phyloP scores from a whole-genome alignment of 2,329 filamentous ascomycete species.

The Sclerotinia spermophila region DNA sequence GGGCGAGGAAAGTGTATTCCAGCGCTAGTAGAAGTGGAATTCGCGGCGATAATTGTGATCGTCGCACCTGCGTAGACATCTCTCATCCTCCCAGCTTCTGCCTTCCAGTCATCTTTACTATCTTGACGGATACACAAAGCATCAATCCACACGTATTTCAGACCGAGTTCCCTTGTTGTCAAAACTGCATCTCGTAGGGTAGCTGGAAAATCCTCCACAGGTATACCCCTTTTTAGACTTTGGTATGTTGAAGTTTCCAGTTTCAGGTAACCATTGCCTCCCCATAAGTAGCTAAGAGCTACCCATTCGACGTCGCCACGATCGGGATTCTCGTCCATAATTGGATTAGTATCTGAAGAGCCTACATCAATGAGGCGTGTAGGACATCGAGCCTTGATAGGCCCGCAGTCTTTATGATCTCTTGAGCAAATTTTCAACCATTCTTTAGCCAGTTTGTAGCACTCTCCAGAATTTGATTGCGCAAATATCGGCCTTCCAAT shows the following conservation, averaged over 20 bases:
- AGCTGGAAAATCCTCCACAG: conserved; percentile 3
- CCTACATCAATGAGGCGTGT: conserved; percentile 16
- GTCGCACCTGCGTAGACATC: conserved; percentile 14
- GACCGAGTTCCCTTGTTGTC: background rate
- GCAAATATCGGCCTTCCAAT: conserved; percentile 14
- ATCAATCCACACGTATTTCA: conserved; percentile 19
- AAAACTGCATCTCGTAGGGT: conserved; percentile 11
- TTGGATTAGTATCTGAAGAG: background rate
- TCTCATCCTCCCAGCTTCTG: conserved; percentile 11
- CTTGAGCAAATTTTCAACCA: conserved; percentile 13
- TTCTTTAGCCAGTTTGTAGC: conserved; percentile 14
- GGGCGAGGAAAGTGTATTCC: conserved; percentile 9
- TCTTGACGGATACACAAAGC: conserved; percentile 17
- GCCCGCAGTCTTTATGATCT: conserved; percentile 10
- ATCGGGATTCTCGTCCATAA: conserved; percentile 3
- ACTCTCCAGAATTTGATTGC: background rate
- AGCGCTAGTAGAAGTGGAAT: conserved; percentile 13
- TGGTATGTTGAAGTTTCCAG: conserved; percentile 7
- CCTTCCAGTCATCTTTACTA: conserved; percentile 13
- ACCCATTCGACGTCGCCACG: conserved; percentile 5
- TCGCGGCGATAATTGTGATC: conserved; percentile 9
- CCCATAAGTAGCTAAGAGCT: conserved; percentile 18
- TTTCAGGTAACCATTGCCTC: conserved; percentile 5
- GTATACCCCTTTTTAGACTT: conserved; percentile 1
- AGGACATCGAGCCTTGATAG: conserved; percentile 11